Evolutionary conservation across 2,329 filamentous ascomycete species (phyloP).

Genomic region (Sphaerulina populicola): DNA sequence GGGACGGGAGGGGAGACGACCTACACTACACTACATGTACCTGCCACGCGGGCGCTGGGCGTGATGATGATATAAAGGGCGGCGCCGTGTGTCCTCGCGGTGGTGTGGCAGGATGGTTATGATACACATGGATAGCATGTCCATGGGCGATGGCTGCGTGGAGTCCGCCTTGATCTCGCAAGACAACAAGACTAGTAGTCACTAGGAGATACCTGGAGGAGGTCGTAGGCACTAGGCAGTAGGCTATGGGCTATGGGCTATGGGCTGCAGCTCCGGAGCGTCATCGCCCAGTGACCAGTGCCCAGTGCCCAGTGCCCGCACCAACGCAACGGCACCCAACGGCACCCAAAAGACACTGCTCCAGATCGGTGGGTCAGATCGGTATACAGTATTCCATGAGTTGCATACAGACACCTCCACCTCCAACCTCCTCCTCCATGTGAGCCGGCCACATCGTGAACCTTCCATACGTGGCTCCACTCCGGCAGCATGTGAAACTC

Average conservation of each 20-base stretch:
- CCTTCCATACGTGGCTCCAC: too few species aligned
- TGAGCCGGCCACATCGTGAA: too few species aligned
- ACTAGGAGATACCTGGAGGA: too few species aligned
- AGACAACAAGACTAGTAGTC: too few species aligned
- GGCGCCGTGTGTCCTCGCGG: neutral
- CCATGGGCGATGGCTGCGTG: neutral
- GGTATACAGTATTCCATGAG: too few species aligned
- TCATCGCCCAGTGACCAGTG: neutral
- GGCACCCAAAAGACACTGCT: neutral
- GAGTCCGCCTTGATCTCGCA: neutral
- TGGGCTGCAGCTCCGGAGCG: neutral
- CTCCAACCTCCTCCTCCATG: too few species aligned
- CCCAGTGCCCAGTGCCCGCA: neutral
- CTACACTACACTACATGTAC: neutral
- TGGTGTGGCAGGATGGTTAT: constrained; percentile 1
- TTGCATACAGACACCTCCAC: too few species aligned
- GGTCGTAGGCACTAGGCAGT: too few species aligned
- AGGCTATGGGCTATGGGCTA: too few species aligned
- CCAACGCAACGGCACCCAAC: neutral
- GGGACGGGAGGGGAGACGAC: constrained; percentile 1
- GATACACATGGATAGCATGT: constrained; percentile 6
- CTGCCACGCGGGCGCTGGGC: neutral
- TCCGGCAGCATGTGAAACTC: neutral
- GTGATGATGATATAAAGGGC: neutral
- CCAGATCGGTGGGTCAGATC: too few species aligned